Base-by-base conservation (phyloP, 2,329 filamentous ascomycete genomes). In the Zasmidium cellare region DNA sequence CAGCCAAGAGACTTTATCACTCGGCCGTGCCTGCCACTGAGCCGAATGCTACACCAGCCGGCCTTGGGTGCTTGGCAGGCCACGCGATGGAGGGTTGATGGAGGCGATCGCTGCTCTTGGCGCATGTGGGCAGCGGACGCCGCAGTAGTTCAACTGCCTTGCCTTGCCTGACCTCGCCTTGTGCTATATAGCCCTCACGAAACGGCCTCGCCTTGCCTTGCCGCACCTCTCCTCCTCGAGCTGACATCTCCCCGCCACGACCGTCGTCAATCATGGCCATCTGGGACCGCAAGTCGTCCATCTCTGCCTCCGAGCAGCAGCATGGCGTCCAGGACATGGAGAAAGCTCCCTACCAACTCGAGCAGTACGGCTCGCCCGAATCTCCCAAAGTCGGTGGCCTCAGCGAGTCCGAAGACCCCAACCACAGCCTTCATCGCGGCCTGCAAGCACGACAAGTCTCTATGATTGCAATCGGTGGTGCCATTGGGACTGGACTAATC, bases 381-480 rank as follows among this genome's bases (percentile, higher is more conserved):
- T 54, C 46, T 16, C 53, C 63, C 14, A 54, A 62, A 20, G 58
- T 45, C 9, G 61, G 58, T 18, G 38, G 53, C n/a, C 64, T 67
- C 55, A 60, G 57, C 52, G 67, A 69, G 24, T 62, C 67, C 6
- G 51, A 48, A 6, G 65, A 67, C 48, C 38, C 51, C 14, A 28
- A 54, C 46, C 65, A 71, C 56, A 69, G 77, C 59, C 73, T 84
- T 48, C 79, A 82, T 61, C 79, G 82, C 64, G 80, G 80, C 46
- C 74, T 84, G 20, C 78, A 80, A 61, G 79, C 81, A 35, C 74
- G 82, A 50, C 82, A 84, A 59, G 80, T 84, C 56, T 80, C 80
- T 67, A 85, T 85, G 83, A 85, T 85, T 75, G 88, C 88, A 64
- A 88, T 91, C 58, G 88, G 88, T 68, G 89, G 89, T 72, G 87